Percentiles rank a stretch among this genome's conserved stretches.
These are phyloP conservation scores for Silene vulgaris DNA, from an alignment of 179 eudicot species.

Conservation along the genomic window DNA sequence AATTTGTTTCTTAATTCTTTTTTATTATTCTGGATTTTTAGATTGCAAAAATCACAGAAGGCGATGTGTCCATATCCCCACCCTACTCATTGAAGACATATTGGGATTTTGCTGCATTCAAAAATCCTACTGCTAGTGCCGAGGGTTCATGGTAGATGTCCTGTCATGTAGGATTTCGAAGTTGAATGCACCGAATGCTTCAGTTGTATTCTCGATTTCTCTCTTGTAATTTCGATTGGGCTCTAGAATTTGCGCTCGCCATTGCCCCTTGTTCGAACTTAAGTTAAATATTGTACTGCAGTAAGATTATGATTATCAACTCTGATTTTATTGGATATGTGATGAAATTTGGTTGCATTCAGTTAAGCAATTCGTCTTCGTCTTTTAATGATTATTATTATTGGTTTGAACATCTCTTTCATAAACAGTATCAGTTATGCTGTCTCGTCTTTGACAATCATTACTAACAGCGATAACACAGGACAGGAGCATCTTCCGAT, in stretches of 20 bases:
- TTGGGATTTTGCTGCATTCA: slow-evolving; percentile 55
- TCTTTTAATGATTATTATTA: neutral
- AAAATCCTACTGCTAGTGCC: slow-evolving; percentile 60
- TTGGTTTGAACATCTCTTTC: neutral
- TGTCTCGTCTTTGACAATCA: neutral
- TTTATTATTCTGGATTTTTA: slow-evolving; percentile 22
- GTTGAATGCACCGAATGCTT: slow-evolving; percentile 17
- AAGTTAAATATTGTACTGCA: slow-evolving; percentile 14
- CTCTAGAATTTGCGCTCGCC: slow-evolving; percentile 6
- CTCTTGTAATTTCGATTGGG: slow-evolving; percentile 9
- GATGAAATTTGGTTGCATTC: neutral
- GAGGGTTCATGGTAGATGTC: slow-evolving; percentile 66
- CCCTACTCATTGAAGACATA: slow-evolving; percentile 63
- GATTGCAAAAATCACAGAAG: slow-evolving; percentile 69
- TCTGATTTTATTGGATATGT: slow-evolving; percentile 15
- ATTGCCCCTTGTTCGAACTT: slow-evolving; percentile 12
- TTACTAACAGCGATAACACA: neutral
- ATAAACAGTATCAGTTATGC: neutral
- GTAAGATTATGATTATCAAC: slow-evolving; percentile 7
- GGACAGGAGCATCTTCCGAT: neutral
- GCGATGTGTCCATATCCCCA: slow-evolving; percentile 44
- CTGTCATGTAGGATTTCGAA: slow-evolving; percentile 14
- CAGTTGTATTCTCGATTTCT: slow-evolving; percentile 28
- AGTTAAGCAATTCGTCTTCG: neutral
- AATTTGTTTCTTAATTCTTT: neutral